Evolutionary conservation across 495 filamentous ascomycete genomes (phyloP).

Genomic region (Aspergillus baeticus): DNA sequence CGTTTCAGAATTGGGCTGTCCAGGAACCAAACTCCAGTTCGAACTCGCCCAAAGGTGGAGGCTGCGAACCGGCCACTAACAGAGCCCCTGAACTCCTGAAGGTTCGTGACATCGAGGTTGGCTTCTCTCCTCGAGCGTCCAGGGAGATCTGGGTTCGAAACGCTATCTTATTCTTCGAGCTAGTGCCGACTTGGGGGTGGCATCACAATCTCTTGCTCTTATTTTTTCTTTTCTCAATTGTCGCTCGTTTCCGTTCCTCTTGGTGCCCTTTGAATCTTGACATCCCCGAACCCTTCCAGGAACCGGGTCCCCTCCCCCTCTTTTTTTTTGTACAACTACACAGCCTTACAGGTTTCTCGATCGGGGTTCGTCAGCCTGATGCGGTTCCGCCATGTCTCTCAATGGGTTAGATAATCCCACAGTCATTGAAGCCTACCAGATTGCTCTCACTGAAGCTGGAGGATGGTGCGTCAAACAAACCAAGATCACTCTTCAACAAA

Average conservation of each 20-base stretch:
- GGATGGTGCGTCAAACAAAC: constrained; percentile 76
- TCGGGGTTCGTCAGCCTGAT: constrained; percentile 26
- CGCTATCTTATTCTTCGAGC: not conserved
- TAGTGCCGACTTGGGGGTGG: not conserved
- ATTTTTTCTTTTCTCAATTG: constrained; percentile 2
- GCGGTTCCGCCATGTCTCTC: constrained; percentile 76
- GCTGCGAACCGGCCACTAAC: constrained; percentile 18
- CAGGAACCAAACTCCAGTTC: constrained; percentile 11
- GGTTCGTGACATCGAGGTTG: constrained; percentile 11
- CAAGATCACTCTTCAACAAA: not conserved
- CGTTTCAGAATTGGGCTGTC: not conserved
- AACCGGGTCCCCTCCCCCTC: constrained; percentile 18
- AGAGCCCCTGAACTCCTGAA: constrained; percentile 18
- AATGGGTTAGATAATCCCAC: constrained; percentile 88
- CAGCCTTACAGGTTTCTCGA: constrained; percentile 1
- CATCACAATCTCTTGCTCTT: not conserved
- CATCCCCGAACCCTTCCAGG: not conserved
- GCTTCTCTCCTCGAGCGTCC: constrained; percentile 11
- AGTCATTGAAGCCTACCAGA: constrained; percentile 81
- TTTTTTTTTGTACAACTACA: constrained; percentile 9
- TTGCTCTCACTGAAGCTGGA: constrained; percentile 76
- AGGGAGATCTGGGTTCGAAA: constrained; percentile 14
- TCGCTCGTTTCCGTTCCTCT: constrained; percentile 4
- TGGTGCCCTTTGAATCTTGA: constrained; percentile 1
- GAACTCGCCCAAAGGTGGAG: constrained; percentile 13